These are phyloP conservation scores for Tricholoma flavovirens DNA, from an alignment of 768 basidiomycete genomes.

Conservation along the genomic window DNA sequence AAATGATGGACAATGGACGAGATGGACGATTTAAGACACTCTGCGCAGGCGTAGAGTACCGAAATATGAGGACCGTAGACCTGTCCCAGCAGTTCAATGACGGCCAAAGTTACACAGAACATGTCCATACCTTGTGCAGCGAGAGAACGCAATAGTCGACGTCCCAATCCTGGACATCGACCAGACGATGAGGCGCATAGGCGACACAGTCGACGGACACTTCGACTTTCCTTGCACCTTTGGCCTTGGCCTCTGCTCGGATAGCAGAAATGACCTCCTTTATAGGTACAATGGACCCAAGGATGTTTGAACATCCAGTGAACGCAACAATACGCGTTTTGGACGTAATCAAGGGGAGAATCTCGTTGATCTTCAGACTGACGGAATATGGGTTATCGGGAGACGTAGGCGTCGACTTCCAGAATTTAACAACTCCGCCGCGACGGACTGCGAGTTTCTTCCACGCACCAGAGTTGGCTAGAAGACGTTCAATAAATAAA, in stretches of 20 bases:
- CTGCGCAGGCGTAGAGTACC: constrained; percentile 52
- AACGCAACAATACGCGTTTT: constrained; percentile 72
- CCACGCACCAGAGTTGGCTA: constrained; percentile 76
- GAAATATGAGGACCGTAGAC: constrained; percentile 73
- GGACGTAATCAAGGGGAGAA: constrained; percentile 55
- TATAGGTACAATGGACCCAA: constrained; percentile 61
- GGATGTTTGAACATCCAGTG: constrained; percentile 70
- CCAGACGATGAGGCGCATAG: constrained; percentile 65
- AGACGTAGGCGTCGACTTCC: constrained; percentile 45
- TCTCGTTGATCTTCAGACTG: constrained; percentile 43
- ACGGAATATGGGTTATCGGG: constrained; percentile 65
- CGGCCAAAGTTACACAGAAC: background rate
- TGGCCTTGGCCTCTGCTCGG: constrained; percentile 41
- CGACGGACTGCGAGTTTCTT: constrained; percentile 61
- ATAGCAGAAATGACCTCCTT: constrained; percentile 49
- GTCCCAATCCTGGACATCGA: constrained; percentile 75
- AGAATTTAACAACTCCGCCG: constrained; percentile 51
- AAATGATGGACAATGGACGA: constrained; percentile 67
- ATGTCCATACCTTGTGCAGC: constrained; percentile 59
- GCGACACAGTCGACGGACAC: constrained; percentile 74
- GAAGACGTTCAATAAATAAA: background rate
- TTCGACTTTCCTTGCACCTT: constrained; percentile 57
- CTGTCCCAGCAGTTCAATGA: constrained; percentile 27
- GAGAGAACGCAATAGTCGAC: constrained; percentile 69
- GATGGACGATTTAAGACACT: constrained; percentile 46